Percentiles rank a stretch among this genome's conserved stretches.
phyloP scores from a whole-genome alignment of 2,329 filamentous ascomycete genomes.

The Colletotrichum australisinense region DNA sequence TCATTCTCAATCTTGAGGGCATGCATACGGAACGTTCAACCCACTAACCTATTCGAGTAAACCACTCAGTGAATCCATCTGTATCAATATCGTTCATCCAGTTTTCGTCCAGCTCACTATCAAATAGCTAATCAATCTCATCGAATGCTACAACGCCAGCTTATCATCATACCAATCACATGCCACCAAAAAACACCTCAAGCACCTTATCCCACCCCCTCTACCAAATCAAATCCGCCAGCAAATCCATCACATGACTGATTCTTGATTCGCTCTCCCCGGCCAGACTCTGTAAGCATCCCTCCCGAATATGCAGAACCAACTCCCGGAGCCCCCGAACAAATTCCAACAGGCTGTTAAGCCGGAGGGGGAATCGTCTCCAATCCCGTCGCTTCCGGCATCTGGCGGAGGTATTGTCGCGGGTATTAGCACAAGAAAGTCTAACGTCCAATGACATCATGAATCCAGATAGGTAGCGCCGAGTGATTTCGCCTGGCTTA shows the following conservation, averaged over 20 bases:
- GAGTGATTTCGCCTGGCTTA: not conserved
- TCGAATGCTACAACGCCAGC: not conserved
- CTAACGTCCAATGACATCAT: not conserved
- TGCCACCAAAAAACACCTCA: not conserved
- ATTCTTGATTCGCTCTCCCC: not conserved
- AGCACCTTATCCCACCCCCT: not conserved
- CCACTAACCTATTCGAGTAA: not conserved
- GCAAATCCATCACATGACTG: not conserved
- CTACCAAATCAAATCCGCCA: not conserved
- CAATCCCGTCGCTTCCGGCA: conserved; percentile 1
- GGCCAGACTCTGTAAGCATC: not conserved
- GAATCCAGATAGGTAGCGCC: not conserved
- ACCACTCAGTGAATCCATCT: not conserved
- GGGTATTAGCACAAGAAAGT: not conserved
- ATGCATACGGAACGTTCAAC: not conserved
- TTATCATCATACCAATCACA: not conserved
- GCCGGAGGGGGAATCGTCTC: not conserved
- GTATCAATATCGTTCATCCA: not conserved
- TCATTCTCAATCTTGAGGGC: accelerated
- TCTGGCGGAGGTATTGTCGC: not conserved
- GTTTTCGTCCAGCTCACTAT: not conserved
- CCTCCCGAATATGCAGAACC: not conserved
- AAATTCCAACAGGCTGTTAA: conserved; percentile 11
- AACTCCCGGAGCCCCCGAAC: not conserved
- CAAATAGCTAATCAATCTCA: no score